phyloP scores from a whole-genome alignment of 2,329 filamentous ascomycete genomes.

The Trichoderma brevicompactum region DNA sequence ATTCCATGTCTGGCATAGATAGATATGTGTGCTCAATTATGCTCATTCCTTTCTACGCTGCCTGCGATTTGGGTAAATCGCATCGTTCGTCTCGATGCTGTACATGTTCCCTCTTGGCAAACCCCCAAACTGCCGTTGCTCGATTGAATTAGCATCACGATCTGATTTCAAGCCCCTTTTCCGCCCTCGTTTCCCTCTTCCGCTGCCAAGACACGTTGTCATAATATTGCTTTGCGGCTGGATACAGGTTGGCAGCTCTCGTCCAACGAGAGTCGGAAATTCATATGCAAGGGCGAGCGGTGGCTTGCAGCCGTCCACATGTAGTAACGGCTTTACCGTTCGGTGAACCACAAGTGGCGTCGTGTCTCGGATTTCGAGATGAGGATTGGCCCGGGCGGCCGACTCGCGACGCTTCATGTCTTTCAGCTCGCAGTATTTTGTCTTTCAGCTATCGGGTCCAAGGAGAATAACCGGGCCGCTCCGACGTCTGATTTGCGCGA shows the following conservation, averaged over 20 bases:
- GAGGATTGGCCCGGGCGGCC: neutral
- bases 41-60: neutral
- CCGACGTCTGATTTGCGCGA: neutral
- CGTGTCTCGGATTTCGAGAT: neutral
- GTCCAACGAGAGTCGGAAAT: neutral
- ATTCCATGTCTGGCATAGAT: neutral
- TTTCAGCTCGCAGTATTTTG: neutral
- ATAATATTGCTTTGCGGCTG: constrained; percentile 6
- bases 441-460: constrained; percentile 1
- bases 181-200: neutral
- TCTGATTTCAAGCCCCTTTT: neutral
- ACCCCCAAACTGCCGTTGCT: neutral
- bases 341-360: neutral
- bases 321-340: neutral
- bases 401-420: neutral
- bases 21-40: constrained; percentile 12
- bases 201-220: neutral
- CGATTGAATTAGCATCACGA: neutral
- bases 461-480: constrained; percentile 2
- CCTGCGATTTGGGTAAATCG: neutral
- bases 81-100: neutral
- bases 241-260: neutral
- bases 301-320: neutral
- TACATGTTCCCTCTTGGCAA: neutral
- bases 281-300: neutral